Conservation (phyloP, 164 flowering plant species). For the Paratinospora sagittata region DNA sequence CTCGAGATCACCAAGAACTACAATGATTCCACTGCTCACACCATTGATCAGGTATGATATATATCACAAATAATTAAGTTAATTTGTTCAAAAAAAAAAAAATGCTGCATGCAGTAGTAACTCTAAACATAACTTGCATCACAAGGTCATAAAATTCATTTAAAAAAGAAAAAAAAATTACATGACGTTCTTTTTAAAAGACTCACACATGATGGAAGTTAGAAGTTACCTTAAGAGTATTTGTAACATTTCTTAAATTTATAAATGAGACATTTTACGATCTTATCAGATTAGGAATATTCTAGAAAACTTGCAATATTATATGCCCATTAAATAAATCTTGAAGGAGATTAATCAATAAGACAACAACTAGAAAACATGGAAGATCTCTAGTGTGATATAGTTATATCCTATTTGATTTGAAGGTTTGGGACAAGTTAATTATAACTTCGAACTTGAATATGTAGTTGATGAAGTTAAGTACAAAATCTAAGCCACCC, state of each 20-base stretch:
- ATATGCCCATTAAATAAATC: too few species aligned
- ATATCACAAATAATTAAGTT: background rate
- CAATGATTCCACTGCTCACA: slow-evolving; percentile 33
- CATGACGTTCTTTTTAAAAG: too few species aligned
- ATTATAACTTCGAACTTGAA: background rate
- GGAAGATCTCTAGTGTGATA: slow-evolving; percentile 48
- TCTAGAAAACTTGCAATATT: too few species aligned
- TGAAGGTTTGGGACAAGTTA: too few species aligned
- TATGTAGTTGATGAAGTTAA: background rate
- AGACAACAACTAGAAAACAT: slow-evolving; percentile 36
- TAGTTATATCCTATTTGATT: slow-evolving; percentile 9
- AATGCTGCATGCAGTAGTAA: background rate
- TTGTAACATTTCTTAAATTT: too few species aligned
- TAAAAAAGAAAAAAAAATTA: too few species aligned
- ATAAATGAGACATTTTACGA: too few species aligned
- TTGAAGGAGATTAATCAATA: slow-evolving; percentile 4
- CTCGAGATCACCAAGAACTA: slow-evolving; percentile 86
- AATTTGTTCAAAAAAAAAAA: background rate
- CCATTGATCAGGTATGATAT: slow-evolving; percentile 62
- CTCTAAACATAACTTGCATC: too few species aligned
- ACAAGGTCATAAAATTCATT: too few species aligned
- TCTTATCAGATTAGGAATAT: too few species aligned
- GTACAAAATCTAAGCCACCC: slow-evolving; percentile 1
- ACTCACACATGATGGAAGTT: too few species aligned
- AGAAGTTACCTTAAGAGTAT: too few species aligned